Conservation (phyloP, 2,329 filamentous ascomycete genomes). For the Fusarium verrucosum region DNA sequence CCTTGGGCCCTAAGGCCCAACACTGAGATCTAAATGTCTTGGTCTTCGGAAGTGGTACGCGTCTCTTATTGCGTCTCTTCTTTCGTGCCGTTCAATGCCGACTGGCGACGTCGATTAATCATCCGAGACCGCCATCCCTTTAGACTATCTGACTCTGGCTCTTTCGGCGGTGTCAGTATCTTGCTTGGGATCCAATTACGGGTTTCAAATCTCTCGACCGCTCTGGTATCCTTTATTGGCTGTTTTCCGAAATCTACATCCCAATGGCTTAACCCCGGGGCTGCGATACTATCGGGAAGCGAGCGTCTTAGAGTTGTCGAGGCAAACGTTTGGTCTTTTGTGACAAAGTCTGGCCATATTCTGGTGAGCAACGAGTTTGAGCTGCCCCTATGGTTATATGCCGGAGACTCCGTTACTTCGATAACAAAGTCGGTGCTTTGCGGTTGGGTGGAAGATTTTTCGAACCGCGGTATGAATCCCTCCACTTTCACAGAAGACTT, state of each 20-base stretch:
- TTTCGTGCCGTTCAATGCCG: not conserved
- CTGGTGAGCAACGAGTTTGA: conserved; percentile 51
- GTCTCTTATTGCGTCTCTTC: conserved; percentile 8
- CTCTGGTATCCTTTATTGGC: conserved; percentile 4
- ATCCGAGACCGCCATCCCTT: not conserved
- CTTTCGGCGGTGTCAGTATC: conserved; percentile 1
- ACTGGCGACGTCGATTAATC: not conserved
- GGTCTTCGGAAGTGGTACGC: conserved; percentile 13
- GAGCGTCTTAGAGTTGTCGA: conserved; percentile 51
- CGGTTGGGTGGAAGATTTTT: not conserved
- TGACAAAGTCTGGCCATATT: conserved; percentile 53
- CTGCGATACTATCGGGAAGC: conserved; percentile 52
- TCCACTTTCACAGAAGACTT: conserved; percentile 41
- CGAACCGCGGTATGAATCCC: not conserved
- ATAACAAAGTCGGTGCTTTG: conserved; percentile 53
- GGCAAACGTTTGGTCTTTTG: conserved; percentile 49
- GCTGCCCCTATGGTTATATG: conserved; percentile 55
- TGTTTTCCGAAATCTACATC: conserved; percentile 42
- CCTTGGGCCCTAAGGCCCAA: conserved; percentile 1
- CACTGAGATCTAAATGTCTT: conserved; percentile 10
- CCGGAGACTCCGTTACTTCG: conserved; percentile 51
- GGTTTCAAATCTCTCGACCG: conserved; percentile 22
- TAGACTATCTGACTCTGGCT: not conserved
- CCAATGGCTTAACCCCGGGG: conserved; percentile 58
- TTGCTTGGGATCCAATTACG: conserved; percentile 33